These are phyloP conservation scores for Actinidia chinensis DNA, from an alignment of 179 eudicot species.

Conservation along the genomic window DNA sequence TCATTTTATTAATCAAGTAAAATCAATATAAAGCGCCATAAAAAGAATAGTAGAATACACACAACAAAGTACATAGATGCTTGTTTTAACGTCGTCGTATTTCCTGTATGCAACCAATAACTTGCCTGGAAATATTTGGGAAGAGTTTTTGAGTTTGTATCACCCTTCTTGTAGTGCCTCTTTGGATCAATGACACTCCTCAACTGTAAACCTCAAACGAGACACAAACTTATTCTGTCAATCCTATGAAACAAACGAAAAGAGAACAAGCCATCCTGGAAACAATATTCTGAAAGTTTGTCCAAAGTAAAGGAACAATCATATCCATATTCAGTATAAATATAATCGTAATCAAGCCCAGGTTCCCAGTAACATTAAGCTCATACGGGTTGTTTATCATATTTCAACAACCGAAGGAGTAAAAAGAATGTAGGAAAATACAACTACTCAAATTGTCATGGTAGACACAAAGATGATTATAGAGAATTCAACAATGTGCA, in stretches of 20 bases:
- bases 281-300: background rate
- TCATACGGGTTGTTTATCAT: background rate
- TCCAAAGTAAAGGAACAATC: background rate
- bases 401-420: background rate
- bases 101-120: background rate
- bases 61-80: background rate
- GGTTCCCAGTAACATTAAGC: background rate
- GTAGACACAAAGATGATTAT: background rate
- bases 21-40: background rate
- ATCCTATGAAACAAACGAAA: background rate
- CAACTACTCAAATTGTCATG: background rate
- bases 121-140: constrained; percentile 88
- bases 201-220: constrained; percentile 44
- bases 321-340: background rate
- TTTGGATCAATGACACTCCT: constrained; percentile 89
- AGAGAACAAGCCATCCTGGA: background rate
- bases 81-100: background rate
- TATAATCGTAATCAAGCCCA: background rate
- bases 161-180: constrained; percentile 94
- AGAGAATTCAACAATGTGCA: background rate
- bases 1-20: background rate
- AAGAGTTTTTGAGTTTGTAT: constrained; percentile 58
- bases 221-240: background rate
- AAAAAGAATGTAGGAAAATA: background rate
- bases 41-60: constrained; percentile 15